Evolutionary conservation across 2,329 filamentous ascomycete species (phyloP).

Genomic region (Exophiala sideris): DNA sequence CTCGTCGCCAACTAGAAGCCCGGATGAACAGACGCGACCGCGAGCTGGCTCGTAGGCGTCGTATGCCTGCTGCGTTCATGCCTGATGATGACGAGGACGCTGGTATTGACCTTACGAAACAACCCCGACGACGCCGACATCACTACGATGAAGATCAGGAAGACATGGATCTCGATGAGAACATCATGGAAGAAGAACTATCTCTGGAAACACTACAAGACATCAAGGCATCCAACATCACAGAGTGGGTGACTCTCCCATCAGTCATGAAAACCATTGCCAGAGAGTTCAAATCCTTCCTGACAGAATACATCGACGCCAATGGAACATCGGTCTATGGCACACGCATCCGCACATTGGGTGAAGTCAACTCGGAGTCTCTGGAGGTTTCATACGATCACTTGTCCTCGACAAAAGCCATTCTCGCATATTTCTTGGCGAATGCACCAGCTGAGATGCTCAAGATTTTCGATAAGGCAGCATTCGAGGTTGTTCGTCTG

Average conservation of each 20-base stretch:
- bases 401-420: slow-evolving; percentile 83
- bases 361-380: slow-evolving; percentile 93
- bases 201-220: slow-evolving; percentile 88
- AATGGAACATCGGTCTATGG: slow-evolving; percentile 90
- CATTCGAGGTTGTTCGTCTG: slow-evolving; percentile 91
- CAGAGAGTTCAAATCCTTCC: slow-evolving; percentile 93
- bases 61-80: slow-evolving; percentile 61
- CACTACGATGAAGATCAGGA: slow-evolving; percentile 93
- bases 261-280: slow-evolving; percentile 90
- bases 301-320: slow-evolving; percentile 92
- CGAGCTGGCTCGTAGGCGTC: slow-evolving; percentile 56
- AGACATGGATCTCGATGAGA: slow-evolving; percentile 80
- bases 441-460: slow-evolving; percentile 95
- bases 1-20: slow-evolving; percentile 59
- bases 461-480: slow-evolving; percentile 93
- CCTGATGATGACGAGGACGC: slow-evolving; percentile 78
- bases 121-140: slow-evolving; percentile 79
- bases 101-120: slow-evolving; percentile 77
- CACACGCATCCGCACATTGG: slow-evolving; percentile 88
- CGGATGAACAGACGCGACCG: slow-evolving; percentile 61
- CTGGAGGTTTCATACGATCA: slow-evolving; percentile 96
- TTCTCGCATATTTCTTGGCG: slow-evolving; percentile 90
- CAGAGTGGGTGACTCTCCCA: slow-evolving; percentile 90
- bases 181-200: slow-evolving; percentile 94
- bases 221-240: slow-evolving; percentile 87